Percentiles rank a stretch among this genome's conserved stretches.
These are phyloP conservation scores for Quillaja saponaria DNA, from an alignment of 306 rosid species.

Conservation along the genomic window DNA sequence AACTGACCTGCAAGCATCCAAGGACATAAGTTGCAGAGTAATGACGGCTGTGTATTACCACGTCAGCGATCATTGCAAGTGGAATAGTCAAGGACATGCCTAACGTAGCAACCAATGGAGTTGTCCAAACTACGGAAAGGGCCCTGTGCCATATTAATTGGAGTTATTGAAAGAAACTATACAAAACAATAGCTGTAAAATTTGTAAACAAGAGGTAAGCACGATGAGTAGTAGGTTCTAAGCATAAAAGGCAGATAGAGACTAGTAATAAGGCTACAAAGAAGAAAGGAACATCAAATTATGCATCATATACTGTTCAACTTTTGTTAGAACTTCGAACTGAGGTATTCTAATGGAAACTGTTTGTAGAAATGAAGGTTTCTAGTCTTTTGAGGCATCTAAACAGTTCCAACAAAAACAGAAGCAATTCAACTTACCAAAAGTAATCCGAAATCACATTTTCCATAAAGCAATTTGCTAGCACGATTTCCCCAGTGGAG, in stretches of 20 bases:
- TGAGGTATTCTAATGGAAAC: too few species aligned
- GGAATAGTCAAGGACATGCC: constrained; percentile 99
- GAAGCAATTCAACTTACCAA: constrained; percentile 80
- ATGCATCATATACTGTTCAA: not conserved
- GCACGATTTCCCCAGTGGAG: constrained; percentile 77
- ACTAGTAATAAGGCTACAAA: constrained; percentile 19
- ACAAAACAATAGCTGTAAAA: not conserved
- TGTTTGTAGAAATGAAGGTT: too few species aligned
- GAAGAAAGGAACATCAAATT: constrained; percentile 8
- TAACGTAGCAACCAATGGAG: constrained; percentile 95
- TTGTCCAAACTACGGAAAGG: constrained; percentile 94
- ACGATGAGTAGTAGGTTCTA: not conserved
- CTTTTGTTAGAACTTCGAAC: not conserved
- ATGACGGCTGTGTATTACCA: constrained; percentile 92
- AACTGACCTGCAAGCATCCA: constrained; percentile 72
- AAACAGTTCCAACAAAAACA: too few species aligned
- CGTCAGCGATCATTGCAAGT: constrained; percentile 97
- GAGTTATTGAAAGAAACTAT: constrained; percentile 4
- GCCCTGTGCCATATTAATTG: constrained; percentile 54
- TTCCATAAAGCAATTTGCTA: constrained; percentile 89
- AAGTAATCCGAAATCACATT: constrained; percentile 93
- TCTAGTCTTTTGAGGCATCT: too few species aligned
- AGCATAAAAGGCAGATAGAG: constrained; percentile 7
- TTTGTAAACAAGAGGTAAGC: not conserved
- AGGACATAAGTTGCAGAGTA: constrained; percentile 86